These are phyloP conservation scores for Neonectria coccinea DNA, from an alignment of 2,329 filamentous ascomycete genomes.

Conservation along the genomic window DNA sequence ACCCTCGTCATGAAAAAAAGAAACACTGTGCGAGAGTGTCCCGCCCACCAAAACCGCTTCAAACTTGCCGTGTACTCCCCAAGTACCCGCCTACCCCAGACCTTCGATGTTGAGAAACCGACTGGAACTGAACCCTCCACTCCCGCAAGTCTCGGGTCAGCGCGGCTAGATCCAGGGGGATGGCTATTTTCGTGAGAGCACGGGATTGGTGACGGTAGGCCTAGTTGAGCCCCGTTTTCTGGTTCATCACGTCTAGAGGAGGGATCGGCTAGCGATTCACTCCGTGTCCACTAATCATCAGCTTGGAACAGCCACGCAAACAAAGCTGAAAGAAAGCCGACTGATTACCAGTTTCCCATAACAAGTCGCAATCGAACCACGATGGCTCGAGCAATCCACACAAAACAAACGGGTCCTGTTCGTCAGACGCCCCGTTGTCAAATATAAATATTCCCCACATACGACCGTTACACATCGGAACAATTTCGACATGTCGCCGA, in stretches of 20 bases:
- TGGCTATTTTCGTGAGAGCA: slow-evolving; percentile 28
- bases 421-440: neutral
- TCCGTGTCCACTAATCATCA: slow-evolving; percentile 6
- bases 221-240: too few species aligned
- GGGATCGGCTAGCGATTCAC: neutral
- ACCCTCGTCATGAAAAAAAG: neutral
- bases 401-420: slow-evolving; percentile 12
- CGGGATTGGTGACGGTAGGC: slow-evolving; percentile 27
- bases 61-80: slow-evolving; percentile 4
- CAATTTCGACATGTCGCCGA: slow-evolving; percentile 4
- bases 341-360: neutral
- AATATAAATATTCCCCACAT: slow-evolving; percentile 6
- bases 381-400: slow-evolving; percentile 19
- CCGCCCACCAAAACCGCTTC: neutral
- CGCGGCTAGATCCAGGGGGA: slow-evolving; percentile 21
- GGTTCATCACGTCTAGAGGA: neutral
- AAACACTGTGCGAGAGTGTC: slow-evolving; percentile 17
- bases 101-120: slow-evolving; percentile 16
- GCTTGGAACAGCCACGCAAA: neutral
- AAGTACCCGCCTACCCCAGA: slow-evolving; percentile 22
- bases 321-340: neutral
- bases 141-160: slow-evolving; percentile 22
- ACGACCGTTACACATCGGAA: neutral
- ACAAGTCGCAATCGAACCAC: slow-evolving; percentile 1
- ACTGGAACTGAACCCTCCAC: slow-evolving; percentile 18